Conservation (phyloP, 257 asterid genomes). For the Haberlea rhodopensis region DNA sequence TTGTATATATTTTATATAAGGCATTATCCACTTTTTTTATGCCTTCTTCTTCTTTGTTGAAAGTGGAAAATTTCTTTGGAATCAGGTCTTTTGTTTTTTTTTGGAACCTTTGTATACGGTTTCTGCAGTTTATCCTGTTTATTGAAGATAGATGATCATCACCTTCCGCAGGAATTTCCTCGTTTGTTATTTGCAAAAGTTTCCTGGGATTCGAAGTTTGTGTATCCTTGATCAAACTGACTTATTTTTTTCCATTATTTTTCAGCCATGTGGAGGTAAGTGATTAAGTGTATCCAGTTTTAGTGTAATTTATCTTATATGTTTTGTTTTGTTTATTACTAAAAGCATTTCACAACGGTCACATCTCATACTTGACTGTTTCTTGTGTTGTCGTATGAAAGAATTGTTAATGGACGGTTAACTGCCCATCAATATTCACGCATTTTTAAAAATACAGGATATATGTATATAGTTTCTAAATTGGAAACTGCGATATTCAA, state of each 20-base stretch:
- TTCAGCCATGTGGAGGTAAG: neutral
- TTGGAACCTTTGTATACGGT: neutral
- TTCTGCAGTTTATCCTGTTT: neutral
- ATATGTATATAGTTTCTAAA: too few species aligned
- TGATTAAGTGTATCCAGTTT: neutral
- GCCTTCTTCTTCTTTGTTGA: neutral
- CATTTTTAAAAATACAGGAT: too few species aligned
- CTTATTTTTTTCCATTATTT: neutral
- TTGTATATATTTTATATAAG: neutral
- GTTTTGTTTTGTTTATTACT: neutral
- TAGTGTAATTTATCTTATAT: too few species aligned
- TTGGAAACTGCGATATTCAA: neutral
- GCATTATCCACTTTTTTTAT: neutral
- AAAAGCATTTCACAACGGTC: neutral
- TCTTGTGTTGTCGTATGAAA: neutral
- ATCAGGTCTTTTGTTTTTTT: neutral
- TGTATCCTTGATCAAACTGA: neutral
- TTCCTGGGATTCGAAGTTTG: neutral
- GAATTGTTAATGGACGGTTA: neutral
- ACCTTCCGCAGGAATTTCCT: neutral
- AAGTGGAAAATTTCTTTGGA: neutral
- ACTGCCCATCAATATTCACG: neutral
- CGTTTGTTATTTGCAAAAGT: neutral
- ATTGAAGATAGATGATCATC: neutral
- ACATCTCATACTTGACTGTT: neutral